A percentile compares a stretch with the other conserved stretches of the same genome.
Evolutionary conservation across 106 monocot species (phyloP).

Genomic region (Iris macrosiphon): DNA sequence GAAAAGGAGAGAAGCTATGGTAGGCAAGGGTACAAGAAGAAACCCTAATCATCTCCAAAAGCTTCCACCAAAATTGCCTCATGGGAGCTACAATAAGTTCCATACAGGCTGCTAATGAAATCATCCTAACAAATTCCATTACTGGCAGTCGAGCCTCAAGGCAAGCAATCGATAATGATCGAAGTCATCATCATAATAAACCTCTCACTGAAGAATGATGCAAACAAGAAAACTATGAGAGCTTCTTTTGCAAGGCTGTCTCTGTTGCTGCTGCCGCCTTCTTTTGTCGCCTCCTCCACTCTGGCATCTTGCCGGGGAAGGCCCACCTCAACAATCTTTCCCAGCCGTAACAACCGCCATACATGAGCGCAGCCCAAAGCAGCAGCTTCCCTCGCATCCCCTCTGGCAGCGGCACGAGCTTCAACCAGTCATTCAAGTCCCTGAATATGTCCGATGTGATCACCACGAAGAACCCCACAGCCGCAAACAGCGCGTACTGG

Average conservation of each 20-base stretch:
- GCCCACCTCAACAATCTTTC: constrained; percentile 72
- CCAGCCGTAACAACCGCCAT: constrained; percentile 77
- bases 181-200: too few species aligned
- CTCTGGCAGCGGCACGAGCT: constrained; percentile 80
- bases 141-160: too few species aligned
- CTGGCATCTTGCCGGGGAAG: constrained; percentile 74
- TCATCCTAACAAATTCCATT: too few species aligned
- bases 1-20: too few species aligned
- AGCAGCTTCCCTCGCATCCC: constrained; percentile 71
- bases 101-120: too few species aligned
- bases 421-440: constrained; percentile 77
- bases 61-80: too few species aligned
- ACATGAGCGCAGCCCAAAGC: constrained; percentile 79
- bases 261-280: constrained; percentile 29
- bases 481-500: constrained; percentile 56
- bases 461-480: constrained; percentile 64
- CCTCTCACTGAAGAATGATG: too few species aligned
- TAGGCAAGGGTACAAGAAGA: too few species aligned
- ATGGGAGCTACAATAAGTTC: too few species aligned
- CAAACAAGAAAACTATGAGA: constrained; percentile 5
- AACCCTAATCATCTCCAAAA: too few species aligned
- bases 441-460: constrained; percentile 84
- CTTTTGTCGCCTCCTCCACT: constrained; percentile 65
- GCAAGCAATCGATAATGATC: too few species aligned
- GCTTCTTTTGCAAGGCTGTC: constrained; percentile 41